A percentile compares a stretch with the other conserved stretches of the same genome.
These are phyloP conservation scores for Xerocomellus dryophilus DNA, from an alignment of 768 basidiomycete species.

Conservation along the genomic window DNA sequence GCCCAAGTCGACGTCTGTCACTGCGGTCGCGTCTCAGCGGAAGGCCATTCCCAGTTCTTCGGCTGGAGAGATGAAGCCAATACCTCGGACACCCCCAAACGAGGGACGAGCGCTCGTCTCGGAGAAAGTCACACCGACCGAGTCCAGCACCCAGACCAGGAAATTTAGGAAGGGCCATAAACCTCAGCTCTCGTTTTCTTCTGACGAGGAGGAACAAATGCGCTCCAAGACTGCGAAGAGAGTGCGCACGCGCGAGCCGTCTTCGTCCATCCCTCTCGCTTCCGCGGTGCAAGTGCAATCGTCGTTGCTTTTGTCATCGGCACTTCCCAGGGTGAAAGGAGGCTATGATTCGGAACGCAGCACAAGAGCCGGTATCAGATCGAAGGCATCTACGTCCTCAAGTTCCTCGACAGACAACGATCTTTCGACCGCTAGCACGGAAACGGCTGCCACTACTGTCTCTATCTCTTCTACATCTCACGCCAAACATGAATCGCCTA, in stretches of 20 bases:
- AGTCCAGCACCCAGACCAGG: conserved; percentile 9
- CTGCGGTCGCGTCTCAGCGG: background rate
- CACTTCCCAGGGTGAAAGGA: conserved; percentile 10
- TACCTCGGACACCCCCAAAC: conserved; percentile 27
- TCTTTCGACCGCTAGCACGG: conserved; percentile 31
- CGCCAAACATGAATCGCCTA: conserved; percentile 22
- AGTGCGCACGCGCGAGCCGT: conserved; percentile 39
- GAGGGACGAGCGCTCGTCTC: conserved; percentile 7
- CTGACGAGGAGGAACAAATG: conserved; percentile 74
- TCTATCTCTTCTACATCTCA: conserved; percentile 17
- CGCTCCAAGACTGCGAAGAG: conserved; percentile 63
- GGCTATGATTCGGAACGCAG: conserved; percentile 19
- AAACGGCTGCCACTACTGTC: conserved; percentile 30
- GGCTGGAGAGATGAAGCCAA: conserved; percentile 3
- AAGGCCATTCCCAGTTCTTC: conserved; percentile 2
- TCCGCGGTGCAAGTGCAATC: conserved; percentile 19
- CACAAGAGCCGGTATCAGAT: conserved; percentile 14
- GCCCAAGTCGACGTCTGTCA: background rate
- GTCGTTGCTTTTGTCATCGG: conserved; percentile 24
- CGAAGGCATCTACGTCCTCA: conserved; percentile 28
- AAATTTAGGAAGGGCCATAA: conserved; percentile 35
- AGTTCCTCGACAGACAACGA: conserved; percentile 34
- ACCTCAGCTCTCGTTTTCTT: conserved; percentile 52
- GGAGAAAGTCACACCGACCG: conserved; percentile 23
- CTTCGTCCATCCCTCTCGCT: conserved; percentile 31